A percentile compares a stretch with the other conserved stretches of the same genome.
Evolutionary conservation across 345 rosid species (phyloP).

Genomic region (Salix viminalis): DNA sequence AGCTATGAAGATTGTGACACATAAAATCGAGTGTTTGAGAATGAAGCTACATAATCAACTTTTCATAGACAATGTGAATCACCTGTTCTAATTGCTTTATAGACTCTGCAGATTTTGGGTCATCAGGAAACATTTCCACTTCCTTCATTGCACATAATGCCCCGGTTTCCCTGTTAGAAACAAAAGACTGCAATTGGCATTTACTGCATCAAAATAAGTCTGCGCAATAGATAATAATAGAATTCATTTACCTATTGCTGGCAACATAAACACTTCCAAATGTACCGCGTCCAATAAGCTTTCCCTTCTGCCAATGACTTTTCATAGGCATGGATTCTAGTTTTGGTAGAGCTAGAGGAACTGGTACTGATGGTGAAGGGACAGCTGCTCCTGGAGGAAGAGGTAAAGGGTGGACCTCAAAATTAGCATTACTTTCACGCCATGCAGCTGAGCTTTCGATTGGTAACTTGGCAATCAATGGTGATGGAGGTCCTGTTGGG

Average conservation of each 20-base stretch:
- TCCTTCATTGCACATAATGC: conserved; percentile 98
- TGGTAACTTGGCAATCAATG: conserved; percentile 44
- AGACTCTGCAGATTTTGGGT: conserved; percentile 79
- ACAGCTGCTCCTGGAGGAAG: conserved; percentile 79
- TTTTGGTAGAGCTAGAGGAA: conserved; percentile 40
- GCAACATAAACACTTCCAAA: conserved; percentile 96
- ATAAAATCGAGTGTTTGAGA: not conserved
- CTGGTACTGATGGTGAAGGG: conserved; percentile 36
- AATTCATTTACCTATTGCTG: conserved; percentile 56
- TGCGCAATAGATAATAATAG: conserved; percentile 8
- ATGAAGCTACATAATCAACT: not conserved
- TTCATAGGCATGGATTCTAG: conserved; percentile 47
- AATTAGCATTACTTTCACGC: conserved; percentile 35
- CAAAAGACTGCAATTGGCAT: conserved; percentile 16
- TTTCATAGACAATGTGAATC: not conserved
- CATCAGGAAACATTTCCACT: conserved; percentile 86
- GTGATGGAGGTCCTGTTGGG: conserved; percentile 48
- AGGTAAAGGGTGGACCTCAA: conserved; percentile 74
- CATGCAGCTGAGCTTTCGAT: conserved; percentile 33
- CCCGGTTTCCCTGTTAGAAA: conserved; percentile 70
- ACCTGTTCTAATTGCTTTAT: conserved; percentile 93
- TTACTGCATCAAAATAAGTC: conserved; percentile 4
- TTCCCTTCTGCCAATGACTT: conserved; percentile 84
- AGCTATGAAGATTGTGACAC: not conserved
- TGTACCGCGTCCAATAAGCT: conserved; percentile 97